Conservation (phyloP, 805 yeast species). For the Schwanniomyces yamadae region DNA sequence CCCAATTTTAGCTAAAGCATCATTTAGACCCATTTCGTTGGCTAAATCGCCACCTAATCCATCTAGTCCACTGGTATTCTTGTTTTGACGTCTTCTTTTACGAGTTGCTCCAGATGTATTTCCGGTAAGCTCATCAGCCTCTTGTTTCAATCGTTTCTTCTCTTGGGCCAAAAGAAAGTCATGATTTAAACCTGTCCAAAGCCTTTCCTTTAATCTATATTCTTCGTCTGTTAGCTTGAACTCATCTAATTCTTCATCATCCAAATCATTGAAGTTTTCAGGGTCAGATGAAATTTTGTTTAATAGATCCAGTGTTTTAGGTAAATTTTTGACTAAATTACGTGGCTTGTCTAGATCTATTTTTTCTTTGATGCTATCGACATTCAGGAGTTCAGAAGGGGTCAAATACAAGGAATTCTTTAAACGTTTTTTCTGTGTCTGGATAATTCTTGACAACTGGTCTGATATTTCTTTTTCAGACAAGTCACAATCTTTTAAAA, state of each 20-base stretch:
- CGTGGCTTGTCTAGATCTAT: constrained; percentile 33
- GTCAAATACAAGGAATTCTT: constrained; percentile 19
- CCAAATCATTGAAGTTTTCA: constrained; percentile 61
- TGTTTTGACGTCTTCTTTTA: constrained; percentile 42
- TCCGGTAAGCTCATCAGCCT: constrained; percentile 86
- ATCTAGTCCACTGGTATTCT: constrained; percentile 17
- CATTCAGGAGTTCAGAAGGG: constrained; percentile 18
- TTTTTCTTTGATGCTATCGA: constrained; percentile 13
- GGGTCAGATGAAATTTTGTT: constrained; percentile 57
- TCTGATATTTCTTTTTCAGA: constrained; percentile 23
- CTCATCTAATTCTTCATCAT: constrained; percentile 72
- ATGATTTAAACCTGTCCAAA: constrained; percentile 88
- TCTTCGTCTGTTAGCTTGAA: constrained; percentile 69
- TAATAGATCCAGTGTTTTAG: constrained; percentile 57
- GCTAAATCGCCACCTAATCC: constrained; percentile 22
- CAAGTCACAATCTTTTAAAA: constrained; percentile 31
- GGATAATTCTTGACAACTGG: constrained; percentile 20
- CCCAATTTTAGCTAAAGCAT: constrained; percentile 38
- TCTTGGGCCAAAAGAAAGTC: constrained; percentile 87
- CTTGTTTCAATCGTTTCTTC: constrained; percentile 73
- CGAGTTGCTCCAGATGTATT: constrained; percentile 44
- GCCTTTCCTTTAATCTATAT: constrained; percentile 66
- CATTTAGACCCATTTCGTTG: constrained; percentile 27
- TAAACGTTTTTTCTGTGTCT: constrained; percentile 20
- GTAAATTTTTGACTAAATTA: constrained; percentile 53